phyloP scores from a whole-genome alignment of 2,329 filamentous ascomycete species.

The Aspergillus brunneoviolaceus region DNA sequence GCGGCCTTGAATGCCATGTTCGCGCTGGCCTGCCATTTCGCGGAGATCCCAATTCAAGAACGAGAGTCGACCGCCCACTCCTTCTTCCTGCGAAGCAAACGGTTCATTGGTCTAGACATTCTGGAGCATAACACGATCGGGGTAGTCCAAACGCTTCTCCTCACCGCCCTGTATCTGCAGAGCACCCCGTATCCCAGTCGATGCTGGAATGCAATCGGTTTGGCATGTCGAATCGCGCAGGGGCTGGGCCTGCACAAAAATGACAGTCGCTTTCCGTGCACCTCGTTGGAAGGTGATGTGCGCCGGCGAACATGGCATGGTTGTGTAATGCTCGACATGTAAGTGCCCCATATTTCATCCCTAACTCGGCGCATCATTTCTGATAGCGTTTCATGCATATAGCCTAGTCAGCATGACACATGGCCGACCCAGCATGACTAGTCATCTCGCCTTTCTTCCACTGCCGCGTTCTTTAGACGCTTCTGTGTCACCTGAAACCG shows the following conservation, averaged over 20 bases:
- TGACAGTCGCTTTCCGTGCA: constrained; percentile 14
- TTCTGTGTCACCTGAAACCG: constrained; percentile 12
- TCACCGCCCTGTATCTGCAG: constrained; percentile 43
- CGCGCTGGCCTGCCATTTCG: constrained; percentile 43
- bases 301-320: constrained; percentile 42
- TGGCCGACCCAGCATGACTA: constrained; percentile 36
- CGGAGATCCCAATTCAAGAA: constrained; percentile 32
- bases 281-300: constrained; percentile 39
- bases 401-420: constrained; percentile 44
- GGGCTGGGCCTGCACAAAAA: constrained; percentile 44
- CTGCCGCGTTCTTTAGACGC: constrained; percentile 19
- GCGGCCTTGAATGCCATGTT: constrained; percentile 47
- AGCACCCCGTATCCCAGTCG: constrained; percentile 43
- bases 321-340: constrained; percentile 43
- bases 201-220: constrained; percentile 47
- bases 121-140: constrained; percentile 40
- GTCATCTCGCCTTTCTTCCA: constrained; percentile 27
- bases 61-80: constrained; percentile 29
- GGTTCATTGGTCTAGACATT: constrained; percentile 39
- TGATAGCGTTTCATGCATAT: not conserved
- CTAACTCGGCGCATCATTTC: no score
- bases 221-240: constrained; percentile 45
- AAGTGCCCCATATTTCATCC: constrained; percentile 9
- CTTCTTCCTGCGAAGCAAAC: constrained; percentile 39
- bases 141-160: constrained; percentile 44